phyloP scores from a whole-genome alignment of 768 basidiomycete species.

The Leccinum aurantiacum region DNA sequence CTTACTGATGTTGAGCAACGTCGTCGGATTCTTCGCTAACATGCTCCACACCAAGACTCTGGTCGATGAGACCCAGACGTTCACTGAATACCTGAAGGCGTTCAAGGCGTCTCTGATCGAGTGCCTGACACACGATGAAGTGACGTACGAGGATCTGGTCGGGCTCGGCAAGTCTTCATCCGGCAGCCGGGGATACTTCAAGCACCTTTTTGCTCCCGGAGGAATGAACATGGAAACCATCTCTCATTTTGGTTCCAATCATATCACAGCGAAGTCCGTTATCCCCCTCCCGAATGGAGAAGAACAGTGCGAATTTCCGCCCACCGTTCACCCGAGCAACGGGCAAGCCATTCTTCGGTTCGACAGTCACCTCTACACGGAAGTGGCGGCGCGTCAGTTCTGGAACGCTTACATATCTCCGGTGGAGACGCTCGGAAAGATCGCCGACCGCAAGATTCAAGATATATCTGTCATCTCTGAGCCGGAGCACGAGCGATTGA shows the following conservation, averaged over 20 bases:
- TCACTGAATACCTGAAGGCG: conserved; percentile 22
- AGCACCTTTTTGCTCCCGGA: conserved; percentile 31
- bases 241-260: conserved; percentile 16
- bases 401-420: conserved; percentile 31
- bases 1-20: conserved; percentile 25
- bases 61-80: conserved; percentile 26
- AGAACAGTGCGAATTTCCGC: conserved; percentile 24
- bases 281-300: conserved; percentile 30
- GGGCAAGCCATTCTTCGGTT: conserved; percentile 30
- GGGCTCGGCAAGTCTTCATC: conserved; percentile 26
- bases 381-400: conserved; percentile 30
- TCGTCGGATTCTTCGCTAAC: conserved; percentile 31
- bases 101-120: conserved; percentile 27
- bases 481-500: conserved; percentile 17
- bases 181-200: conserved; percentile 30
- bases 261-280: conserved; percentile 17
- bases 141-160: conserved; percentile 33
- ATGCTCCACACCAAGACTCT: conserved; percentile 32
- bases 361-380: conserved; percentile 30
- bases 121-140: conserved; percentile 28
- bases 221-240: conserved; percentile 30
- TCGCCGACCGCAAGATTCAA: conserved; percentile 13
- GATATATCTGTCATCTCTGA: conserved; percentile 19
- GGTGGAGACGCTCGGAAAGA: conserved; percentile 24
- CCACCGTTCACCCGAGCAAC: conserved; percentile 26